Evolutionary conservation across 345 rosid species (phyloP).

Genomic region (Trapa incisa): DNA sequence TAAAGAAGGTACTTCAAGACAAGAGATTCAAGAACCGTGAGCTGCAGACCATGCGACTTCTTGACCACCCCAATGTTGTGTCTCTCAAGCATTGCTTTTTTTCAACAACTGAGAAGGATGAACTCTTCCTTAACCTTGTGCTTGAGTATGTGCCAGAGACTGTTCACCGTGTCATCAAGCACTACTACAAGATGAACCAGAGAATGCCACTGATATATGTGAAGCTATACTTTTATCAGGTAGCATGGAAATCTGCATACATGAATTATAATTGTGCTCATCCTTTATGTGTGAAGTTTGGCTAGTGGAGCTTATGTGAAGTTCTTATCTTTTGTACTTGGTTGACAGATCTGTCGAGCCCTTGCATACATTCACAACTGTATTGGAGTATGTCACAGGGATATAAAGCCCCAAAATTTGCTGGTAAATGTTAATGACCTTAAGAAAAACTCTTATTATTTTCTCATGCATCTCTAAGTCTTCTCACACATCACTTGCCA

Average conservation of each 20-base stretch:
- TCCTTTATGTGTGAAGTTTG: background rate
- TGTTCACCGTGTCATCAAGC: slow-evolving; percentile 78
- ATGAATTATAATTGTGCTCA: background rate
- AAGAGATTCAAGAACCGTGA: slow-evolving; percentile 96
- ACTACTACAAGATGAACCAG: slow-evolving; percentile 68
- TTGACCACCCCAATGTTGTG: slow-evolving; percentile 91
- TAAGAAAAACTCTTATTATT: too few relatives aligned
- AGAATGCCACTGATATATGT: slow-evolving; percentile 84
- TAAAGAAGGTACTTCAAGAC: slow-evolving; percentile 82
- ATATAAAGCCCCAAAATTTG: slow-evolving; percentile 95
- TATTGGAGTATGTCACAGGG: slow-evolving; percentile 92
- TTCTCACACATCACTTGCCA: background rate
- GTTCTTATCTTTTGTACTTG: background rate
- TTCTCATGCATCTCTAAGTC: background rate
- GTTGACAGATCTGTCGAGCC: slow-evolving; percentile 71
- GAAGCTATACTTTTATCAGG: slow-evolving; percentile 90
- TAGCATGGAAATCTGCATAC: slow-evolving; percentile 8
- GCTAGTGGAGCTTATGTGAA: background rate
- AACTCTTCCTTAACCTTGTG: slow-evolving; percentile 79
- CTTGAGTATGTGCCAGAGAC: slow-evolving; percentile 96
- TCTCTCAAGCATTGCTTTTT: slow-evolving; percentile 89
- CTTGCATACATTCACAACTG: slow-evolving; percentile 77
- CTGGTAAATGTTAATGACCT: slow-evolving; percentile 36
- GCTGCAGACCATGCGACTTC: slow-evolving; percentile 91
- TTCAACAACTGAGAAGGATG: slow-evolving; percentile 88